Base-by-base conservation (phyloP, 2,329 filamentous ascomycete genomes). In the Byssothecium circinans region DNA sequence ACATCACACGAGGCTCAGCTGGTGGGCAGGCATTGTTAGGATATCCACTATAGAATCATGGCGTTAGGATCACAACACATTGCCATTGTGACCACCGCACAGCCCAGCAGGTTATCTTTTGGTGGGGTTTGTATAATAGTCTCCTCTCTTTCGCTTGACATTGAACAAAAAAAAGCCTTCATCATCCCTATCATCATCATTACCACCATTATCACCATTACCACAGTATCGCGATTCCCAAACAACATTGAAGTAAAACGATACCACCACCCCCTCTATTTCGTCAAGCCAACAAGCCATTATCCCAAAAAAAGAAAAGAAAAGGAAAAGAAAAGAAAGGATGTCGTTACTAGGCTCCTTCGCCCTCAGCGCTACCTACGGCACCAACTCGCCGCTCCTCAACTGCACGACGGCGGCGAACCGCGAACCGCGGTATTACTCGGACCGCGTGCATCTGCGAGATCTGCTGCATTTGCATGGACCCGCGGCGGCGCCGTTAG, bases 121-220 rank as follows among this genome's bases (percentile, higher is more conserved):
- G 11, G 11, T 27, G 6, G 25, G 7, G 11, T 10, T 36, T 60
- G 57, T 60, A 60, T 53, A 60, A 45, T 60, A 60, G 49, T 50
- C 47, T 45, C 47, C 50, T 53, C 53, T 54, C 49, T 40, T 23
- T n/a, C n/a, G n/a, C 2, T 39, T 25, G 47, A 34, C 42, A 48
- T 22, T 35, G 37, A 29, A 29, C 11, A 11, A 7, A 27, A 27
- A 27, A 27, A 27, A n/a, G n/a, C n/a, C n/a, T n/a, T n/a, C n/a
- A n/a, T n/a, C n/a, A n/a, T n/a, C n/a, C n/a, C n/a, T n/a, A n/a
- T n/a, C n/a, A n/a, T n/a, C n/a, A n/a, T n/a, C n/a, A n/a, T n/a
- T n/a, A n/a, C n/a, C n/a, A n/a, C n/a, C n/a, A n/a, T n/a, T n/a
- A n/a, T n/a, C n/a, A n/a, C n/a, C n/a, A n/a, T n/a, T n/a, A n/a